Percentiles rank a stretch among this genome's conserved stretches.
Evolutionary conservation across 1,284 basidiomycete genomes (phyloP).

Genomic region (Cerioporus squamosus): DNA sequence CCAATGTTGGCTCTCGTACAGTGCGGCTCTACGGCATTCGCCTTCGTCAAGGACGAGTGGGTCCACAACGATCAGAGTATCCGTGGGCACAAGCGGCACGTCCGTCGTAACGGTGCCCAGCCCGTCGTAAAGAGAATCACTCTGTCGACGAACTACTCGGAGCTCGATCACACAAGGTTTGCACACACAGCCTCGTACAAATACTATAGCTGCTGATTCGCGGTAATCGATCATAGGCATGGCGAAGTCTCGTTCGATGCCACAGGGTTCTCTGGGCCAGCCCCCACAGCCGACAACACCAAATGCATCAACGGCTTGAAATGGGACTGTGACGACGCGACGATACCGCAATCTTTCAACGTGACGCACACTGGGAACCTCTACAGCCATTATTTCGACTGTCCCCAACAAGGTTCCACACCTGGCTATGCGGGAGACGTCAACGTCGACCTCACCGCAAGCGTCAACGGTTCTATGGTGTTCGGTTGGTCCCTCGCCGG

Average conservation of each 20-base stretch:
- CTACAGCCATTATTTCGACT: background rate
- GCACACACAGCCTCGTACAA: no score
- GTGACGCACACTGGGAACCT: background rate
- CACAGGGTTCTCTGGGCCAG: background rate
- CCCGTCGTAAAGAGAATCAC: slow-evolving; percentile 43
- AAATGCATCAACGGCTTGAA: background rate
- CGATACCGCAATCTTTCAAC: slow-evolving; percentile 30
- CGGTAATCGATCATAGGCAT: no score
- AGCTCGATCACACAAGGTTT: slow-evolving; percentile 38
- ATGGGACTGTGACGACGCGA: background rate
- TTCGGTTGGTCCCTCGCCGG: background rate
- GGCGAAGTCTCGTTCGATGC: background rate
- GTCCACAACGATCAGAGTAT: slow-evolving; percentile 45
- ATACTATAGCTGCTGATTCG: no score
- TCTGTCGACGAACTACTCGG: slow-evolving; percentile 46
- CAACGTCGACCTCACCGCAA: background rate
- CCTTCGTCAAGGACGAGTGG: slow-evolving; percentile 46
- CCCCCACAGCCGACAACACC: background rate
- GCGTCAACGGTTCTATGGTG: background rate
- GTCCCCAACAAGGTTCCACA: background rate
- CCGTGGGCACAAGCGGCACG: slow-evolving; percentile 33
- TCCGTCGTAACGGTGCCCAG: slow-evolving; percentile 35
- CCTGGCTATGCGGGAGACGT: background rate
- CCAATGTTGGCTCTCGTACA: slow-evolving; percentile 20
- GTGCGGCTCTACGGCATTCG: slow-evolving; percentile 55